These are phyloP conservation scores for Coemansia sp. DNA, from an alignment of 192 early-diverging fungal genomes.

Conservation along the genomic window DNA sequence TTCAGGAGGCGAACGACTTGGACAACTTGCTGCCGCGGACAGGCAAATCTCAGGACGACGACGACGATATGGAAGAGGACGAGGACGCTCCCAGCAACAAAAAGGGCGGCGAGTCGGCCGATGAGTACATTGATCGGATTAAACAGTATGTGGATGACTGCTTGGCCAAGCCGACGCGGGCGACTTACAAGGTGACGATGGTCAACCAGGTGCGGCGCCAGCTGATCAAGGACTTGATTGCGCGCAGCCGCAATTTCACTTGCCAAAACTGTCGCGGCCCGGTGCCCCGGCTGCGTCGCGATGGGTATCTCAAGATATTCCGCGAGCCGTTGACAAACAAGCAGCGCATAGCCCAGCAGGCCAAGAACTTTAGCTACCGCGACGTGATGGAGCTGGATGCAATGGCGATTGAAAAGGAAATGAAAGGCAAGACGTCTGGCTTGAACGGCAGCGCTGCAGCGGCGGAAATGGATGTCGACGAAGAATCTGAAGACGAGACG, in stretches of 20 bases:
- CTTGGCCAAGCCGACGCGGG: slow-evolving; percentile 11
- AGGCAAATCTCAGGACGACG: slow-evolving; percentile 52
- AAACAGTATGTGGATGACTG: slow-evolving; percentile 60
- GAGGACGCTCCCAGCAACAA: slow-evolving; percentile 7
- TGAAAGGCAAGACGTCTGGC: slow-evolving; percentile 8
- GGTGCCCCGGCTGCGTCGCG: slow-evolving; percentile 74
- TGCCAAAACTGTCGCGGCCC: slow-evolving; percentile 68
- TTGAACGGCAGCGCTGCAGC: not conserved
- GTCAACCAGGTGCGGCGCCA: slow-evolving; percentile 46
- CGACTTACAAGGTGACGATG: slow-evolving; percentile 51
- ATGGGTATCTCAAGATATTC: slow-evolving; percentile 85
- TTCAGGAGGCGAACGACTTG: slow-evolving; percentile 80
- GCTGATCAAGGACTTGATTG: slow-evolving; percentile 44
- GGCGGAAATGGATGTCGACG: slow-evolving; percentile 35
- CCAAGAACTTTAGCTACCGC: slow-evolving; percentile 54
- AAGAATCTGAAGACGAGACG: slow-evolving; percentile 34
- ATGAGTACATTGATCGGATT: slow-evolving; percentile 65
- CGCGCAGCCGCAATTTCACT: slow-evolving; percentile 42
- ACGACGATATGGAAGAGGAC: slow-evolving; percentile 24
- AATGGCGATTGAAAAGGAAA: slow-evolving; percentile 18
- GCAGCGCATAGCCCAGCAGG: slow-evolving; percentile 60
- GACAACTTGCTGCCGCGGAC: slow-evolving; percentile 61
- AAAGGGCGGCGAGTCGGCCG: slow-evolving; percentile 33
- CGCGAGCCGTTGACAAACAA: slow-evolving; percentile 70
- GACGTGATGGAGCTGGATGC: slow-evolving; percentile 43